Base-by-base conservation (phyloP, 768 basidiomycete genomes). In the Pleurotus ostreatus region DNA sequence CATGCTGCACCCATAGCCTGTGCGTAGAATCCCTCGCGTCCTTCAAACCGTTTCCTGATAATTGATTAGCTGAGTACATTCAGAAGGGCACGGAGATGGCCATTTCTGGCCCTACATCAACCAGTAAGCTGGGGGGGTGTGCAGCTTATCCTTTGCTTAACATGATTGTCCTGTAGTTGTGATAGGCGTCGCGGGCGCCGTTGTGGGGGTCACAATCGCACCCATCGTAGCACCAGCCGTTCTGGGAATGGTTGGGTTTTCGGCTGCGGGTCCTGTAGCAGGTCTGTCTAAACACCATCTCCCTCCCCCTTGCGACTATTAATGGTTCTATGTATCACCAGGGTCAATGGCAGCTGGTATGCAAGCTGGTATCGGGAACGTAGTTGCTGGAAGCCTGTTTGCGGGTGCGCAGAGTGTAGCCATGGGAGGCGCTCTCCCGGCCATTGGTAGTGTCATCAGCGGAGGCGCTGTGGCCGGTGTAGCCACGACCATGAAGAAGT, bases 401-500 rank as follows among this genome's bases (percentile, higher is more conserved):
- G 58, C 58, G 9, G 20, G 55, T 4, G 58, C 58, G 8, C 58
- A 59, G 45, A 55, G 54, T 9, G 46, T 59, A 15, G 58, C 58
- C 8, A 59, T 59, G 58, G 58, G 58, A 41, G 58, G 58, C 2
- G 55, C 58, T 5, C 25, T 59, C 37, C 40, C 55, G 13, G 46
- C 38, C 34, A 40, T 59, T 23, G 47, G 55, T 22, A 44, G 34
- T 44, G 58, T 23, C 3, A 48, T 55, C 16, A 43, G 54, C 18
- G 58, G 46, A 20, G 58, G 39, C 13, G 48, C 37, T 22, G 34
- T 56, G 2, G 46, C 43, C 13, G 38, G 20, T n/a, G 55, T 55
- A 1, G 55, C 48, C 26, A 44, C 40, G 2, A 34, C 38, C 3
- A 46, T 13, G 16, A 52, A 52, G 13, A 15, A 40, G 39, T 40